phyloP scores from a whole-genome alignment of 345 rosid species.

The Citrus reticulata region DNA sequence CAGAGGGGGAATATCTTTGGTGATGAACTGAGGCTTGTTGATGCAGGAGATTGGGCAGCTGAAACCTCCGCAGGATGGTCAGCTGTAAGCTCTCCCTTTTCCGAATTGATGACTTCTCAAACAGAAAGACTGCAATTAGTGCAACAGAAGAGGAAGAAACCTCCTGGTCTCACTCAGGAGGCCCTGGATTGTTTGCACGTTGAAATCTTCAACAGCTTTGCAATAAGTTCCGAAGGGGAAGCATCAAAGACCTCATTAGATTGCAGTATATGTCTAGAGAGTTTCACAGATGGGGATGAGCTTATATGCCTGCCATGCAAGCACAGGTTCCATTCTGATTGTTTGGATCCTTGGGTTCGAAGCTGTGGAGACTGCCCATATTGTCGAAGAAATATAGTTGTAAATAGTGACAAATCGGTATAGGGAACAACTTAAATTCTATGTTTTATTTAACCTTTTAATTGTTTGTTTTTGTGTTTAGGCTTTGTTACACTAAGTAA shows the following conservation, averaged over 20 bases:
- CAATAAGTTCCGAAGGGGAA: conserved; percentile 20
- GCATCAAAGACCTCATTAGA: conserved; percentile 34
- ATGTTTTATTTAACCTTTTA: background rate
- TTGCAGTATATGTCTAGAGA: conserved; percentile 87
- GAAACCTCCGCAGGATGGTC: conserved; percentile 21
- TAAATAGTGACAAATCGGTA: conserved; percentile 1
- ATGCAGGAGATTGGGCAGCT: conserved; percentile 41
- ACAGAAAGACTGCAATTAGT: conserved; percentile 29
- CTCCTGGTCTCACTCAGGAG: conserved; percentile 69
- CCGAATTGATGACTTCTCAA: conserved; percentile 21
- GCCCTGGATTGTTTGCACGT: conserved; percentile 44
- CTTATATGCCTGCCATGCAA: conserved; percentile 58
- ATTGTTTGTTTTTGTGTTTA: background rate
- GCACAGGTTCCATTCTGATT: conserved; percentile 69
- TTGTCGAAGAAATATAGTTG: conserved; percentile 61
- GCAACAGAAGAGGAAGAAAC: conserved; percentile 43
- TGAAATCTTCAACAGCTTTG: conserved; percentile 40
- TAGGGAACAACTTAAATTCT: background rate
- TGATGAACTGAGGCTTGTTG: conserved; percentile 43
- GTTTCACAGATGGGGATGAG: conserved; percentile 55
- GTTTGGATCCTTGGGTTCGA: conserved; percentile 87
- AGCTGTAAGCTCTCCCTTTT: conserved; percentile 19
- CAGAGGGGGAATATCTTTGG: conserved; percentile 21
- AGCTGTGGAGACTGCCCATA: conserved; percentile 93
- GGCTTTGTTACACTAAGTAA: background rate